These are phyloP conservation scores for Begonia loranthoides DNA, from an alignment of 306 rosid species.

Conservation along the genomic window DNA sequence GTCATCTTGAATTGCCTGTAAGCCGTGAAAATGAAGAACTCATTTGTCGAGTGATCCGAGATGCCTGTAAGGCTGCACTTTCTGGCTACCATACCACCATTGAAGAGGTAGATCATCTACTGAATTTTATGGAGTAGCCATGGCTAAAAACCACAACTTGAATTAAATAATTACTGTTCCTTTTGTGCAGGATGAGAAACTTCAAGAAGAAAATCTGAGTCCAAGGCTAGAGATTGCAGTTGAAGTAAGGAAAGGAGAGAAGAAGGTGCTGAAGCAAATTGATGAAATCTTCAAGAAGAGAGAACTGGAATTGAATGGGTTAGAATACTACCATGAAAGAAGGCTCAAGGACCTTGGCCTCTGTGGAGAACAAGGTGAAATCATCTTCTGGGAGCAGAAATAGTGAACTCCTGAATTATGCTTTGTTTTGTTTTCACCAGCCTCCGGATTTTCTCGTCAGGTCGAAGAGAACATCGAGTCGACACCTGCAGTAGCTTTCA, in stretches of 20 bases:
- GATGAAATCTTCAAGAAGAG: constrained; percentile 52
- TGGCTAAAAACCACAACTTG: neutral
- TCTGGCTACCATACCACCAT: constrained; percentile 65
- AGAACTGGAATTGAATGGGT: constrained; percentile 44
- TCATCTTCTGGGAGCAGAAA: constrained; percentile 57
- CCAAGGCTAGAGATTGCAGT: constrained; percentile 69
- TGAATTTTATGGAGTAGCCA: too few species aligned
- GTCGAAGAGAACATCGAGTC: neutral
- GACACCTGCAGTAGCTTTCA: neutral
- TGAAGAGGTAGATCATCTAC: constrained; percentile 49
- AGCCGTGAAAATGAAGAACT: constrained; percentile 90
- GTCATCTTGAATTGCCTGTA: constrained; percentile 57
- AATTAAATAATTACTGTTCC: neutral
- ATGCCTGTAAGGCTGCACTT: constrained; percentile 72
- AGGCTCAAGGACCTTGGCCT: constrained; percentile 97
- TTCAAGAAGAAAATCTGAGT: constrained; percentile 43
- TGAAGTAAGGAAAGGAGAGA: constrained; percentile 83
- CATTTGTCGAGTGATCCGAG: constrained; percentile 51
- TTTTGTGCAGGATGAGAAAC: constrained; percentile 57
- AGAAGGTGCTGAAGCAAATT: constrained; percentile 63
- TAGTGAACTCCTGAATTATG: neutral
- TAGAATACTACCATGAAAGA: constrained; percentile 85
- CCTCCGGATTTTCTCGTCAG: neutral
- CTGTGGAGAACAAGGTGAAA: constrained; percentile 78
- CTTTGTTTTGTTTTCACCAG: neutral